Evolutionary conservation across 2,329 filamentous ascomycete species (phyloP), one percentile per base, ranked within the genome.

Genomic region (Sordariomycetes sp.): DNA sequence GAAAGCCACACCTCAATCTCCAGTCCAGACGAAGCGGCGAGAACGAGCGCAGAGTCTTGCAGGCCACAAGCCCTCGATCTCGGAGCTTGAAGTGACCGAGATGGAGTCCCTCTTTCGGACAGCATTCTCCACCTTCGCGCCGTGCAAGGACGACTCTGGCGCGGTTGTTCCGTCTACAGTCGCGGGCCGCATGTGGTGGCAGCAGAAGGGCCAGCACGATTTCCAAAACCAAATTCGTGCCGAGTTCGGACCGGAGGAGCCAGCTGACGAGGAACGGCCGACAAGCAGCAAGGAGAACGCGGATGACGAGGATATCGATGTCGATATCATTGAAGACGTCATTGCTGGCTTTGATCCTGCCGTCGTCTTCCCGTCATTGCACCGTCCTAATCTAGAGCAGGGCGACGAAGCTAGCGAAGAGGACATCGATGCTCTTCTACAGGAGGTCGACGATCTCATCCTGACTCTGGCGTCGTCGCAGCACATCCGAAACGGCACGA

Each of bases 121-220:
- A 58, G 88, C 86, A 1, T 93, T 91, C 69, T 90, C 87, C 0
- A 88, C 86, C 65, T 93, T 92, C 68, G 89, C 89, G 6, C 89
- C 89, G 0, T 84, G 81, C 56, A 86, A 82, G 64, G 89, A 93
- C 68, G 85, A 92, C 66, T 80, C 87, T 3, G 82, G 79, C 14
- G 86, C 89, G 6, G 76, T 91, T 59, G 76, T 90, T 3, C 82
- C 89, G 0, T 83, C 85, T 1, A 82, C 82, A 37, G 78, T 83
- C 55, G 82, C 88, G 60, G 83, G 84, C 57, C 81, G 82, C 65
- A 72, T 92, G 54, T 92, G 88, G 87, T 93, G 88, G 87, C 84
- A 90, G 67, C 83, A 82, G 61, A 74, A 81, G 56, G 88, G 88
- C 32, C 55, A 57, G 48, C 50, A 52, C 34, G 55, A 57, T 18